phyloP scores from a whole-genome alignment of 495 filamentous ascomycete genomes.

The Articulospora tetracladia region DNA sequence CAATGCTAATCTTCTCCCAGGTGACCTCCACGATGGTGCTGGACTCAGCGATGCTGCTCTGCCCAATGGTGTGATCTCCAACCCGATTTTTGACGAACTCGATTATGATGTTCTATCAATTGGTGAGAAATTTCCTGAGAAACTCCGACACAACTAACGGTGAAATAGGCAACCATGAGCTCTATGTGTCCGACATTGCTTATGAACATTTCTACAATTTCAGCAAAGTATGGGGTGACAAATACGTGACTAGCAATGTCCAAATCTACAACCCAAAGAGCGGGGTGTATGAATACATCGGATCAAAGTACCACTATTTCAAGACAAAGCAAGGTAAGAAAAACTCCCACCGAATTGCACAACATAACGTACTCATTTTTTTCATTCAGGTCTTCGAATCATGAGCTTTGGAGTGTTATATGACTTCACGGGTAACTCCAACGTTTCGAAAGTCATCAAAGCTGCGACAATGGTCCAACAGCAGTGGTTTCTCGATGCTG shows the following conservation, averaged over 20 bases:
- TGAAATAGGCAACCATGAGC: conserved; percentile 81
- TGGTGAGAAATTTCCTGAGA: conserved; percentile 45
- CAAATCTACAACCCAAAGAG: conserved; percentile 65
- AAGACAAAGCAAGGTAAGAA: conserved; percentile 53
- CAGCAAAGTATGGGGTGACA: conserved; percentile 49
- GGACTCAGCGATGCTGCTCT: conserved; percentile 85
- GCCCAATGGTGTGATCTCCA: conserved; percentile 81
- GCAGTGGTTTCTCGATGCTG: conserved; percentile 82
- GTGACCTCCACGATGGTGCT: conserved; percentile 86
- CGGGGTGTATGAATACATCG: conserved; percentile 63
- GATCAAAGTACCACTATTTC: conserved; percentile 88
- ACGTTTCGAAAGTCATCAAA: conserved; percentile 77
- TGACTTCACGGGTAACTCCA: conserved; percentile 81
- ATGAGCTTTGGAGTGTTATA: conserved; percentile 89
- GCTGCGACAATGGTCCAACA: conserved; percentile 75
- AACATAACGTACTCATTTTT: neutral
- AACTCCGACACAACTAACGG: conserved; percentile 42
- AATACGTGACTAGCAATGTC: conserved; percentile 77
- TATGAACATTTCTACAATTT: conserved; percentile 30
- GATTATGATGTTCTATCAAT: conserved; percentile 40
- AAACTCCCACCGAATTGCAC: conserved; percentile 24
- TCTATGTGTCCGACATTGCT: conserved; percentile 77
- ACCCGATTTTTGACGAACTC: conserved; percentile 77
- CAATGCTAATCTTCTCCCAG: neutral
- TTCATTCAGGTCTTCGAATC: conserved; percentile 65